Evolutionary conservation across 306 rosid species (phyloP), one percentile per base, ranked within the genome.

Genomic region (Vachellia pachyceras): DNA sequence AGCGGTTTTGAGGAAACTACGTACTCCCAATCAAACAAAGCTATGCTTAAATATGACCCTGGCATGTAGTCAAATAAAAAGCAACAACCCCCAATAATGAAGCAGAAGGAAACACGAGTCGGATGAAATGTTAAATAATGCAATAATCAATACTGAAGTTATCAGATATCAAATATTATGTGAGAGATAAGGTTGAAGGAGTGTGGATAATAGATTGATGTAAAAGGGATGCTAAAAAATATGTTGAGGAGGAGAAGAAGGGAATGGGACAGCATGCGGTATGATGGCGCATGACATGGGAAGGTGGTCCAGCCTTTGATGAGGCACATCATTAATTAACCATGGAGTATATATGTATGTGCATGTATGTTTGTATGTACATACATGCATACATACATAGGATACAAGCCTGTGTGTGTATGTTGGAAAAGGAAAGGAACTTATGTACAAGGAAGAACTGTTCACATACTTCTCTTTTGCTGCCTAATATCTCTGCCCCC

Each of bases 261-360:
- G 17, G 37, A 84, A 41, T 65, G 68, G 80, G 77, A 82, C 57
- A 54, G 87, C 90, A 84, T 84, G 87, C 85, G 84, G 77, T 29
- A 87, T 85, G 71, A 87, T 87, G 83, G 79, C 90, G 87, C 89
- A 83, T 85, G 91, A 81, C 75, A 80, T 65, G 80, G 87, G 75
- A 77, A 18, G 83, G 84, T 87, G 88, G 87, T 82, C 88, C 87
- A 77, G 12, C 71, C 58, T 80, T 73, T 52, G 65, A 74, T 54
- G 69, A 79, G 57, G 40, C 6, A 14, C 44, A 79, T 79, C 60
- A 79, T 87, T 61, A 33, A 69, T 60, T 45, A 42, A 55, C 33
- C 8, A 4, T 6, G 3, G 2, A 47, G 1, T 20, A 55, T 7
- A 3, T 1, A 20, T 20, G 1, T 20, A 3, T 20, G 1, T 54